Evolutionary conservation across 768 basidiomycete genomes (phyloP).

Genomic region (Mycena venus): DNA sequence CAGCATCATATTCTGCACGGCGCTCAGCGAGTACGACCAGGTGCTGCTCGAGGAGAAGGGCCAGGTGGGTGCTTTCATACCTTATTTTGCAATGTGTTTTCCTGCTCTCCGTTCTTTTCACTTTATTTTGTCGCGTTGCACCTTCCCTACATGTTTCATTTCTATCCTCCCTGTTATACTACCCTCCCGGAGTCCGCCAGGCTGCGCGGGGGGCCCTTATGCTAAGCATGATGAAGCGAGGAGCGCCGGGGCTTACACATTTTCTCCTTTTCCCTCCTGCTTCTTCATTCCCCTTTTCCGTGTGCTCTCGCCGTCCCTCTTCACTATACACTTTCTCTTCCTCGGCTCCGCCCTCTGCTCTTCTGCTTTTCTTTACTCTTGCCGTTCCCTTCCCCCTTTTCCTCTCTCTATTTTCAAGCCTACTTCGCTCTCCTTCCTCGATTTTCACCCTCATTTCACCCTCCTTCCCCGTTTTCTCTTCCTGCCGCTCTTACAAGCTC

Average conservation of each 20-base stretch:
- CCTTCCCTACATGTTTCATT: background rate
- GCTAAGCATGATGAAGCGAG: too few species aligned
- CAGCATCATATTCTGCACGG: conserved; percentile 79
- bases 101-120: background rate
- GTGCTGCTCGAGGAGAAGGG: conserved; percentile 76
- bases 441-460: background rate
- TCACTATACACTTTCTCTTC: background rate
- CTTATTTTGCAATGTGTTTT: background rate
- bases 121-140: background rate
- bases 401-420: background rate
- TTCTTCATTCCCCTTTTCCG: background rate
- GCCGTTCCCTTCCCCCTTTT: background rate
- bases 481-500: too few species aligned
- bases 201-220: too few species aligned
- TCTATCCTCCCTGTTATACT: too few species aligned
- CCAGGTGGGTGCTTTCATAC: conserved; percentile 57
- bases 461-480: background rate
- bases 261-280: background rate
- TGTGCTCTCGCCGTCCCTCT: too few species aligned
- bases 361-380: background rate
- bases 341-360: background rate
- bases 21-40: conserved; percentile 83
- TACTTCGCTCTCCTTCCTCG: background rate
- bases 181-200: too few species aligned
- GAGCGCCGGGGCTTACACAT: too few species aligned